phyloP scores from a whole-genome alignment of 2,329 filamentous ascomycete species.

The Pleurostoma richardsiae region DNA sequence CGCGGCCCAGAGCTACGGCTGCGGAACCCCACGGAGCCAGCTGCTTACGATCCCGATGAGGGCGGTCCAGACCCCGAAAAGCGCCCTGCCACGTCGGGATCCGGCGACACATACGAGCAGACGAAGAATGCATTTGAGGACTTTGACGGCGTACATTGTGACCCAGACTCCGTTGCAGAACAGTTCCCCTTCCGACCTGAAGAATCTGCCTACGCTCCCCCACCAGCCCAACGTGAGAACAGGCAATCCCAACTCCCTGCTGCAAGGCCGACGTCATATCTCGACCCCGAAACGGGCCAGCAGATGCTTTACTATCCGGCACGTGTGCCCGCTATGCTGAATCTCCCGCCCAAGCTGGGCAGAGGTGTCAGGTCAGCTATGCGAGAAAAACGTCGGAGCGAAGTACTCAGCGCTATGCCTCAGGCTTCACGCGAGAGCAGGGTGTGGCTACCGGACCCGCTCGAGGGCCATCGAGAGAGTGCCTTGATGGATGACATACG shows the following conservation, averaged over 20 bases:
- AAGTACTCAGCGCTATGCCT: slow-evolving; percentile 63
- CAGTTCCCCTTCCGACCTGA: slow-evolving; percentile 11
- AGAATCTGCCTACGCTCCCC: slow-evolving; percentile 10
- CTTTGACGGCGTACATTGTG: slow-evolving; percentile 77
- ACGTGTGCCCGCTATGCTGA: slow-evolving; percentile 88
- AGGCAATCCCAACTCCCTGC: slow-evolving; percentile 11
- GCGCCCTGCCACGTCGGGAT: slow-evolving; percentile 46
- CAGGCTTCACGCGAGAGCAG: slow-evolving; percentile 26
- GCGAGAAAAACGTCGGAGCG: slow-evolving; percentile 66
- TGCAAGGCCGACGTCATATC: slow-evolving; percentile 50
- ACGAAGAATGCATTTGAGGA: slow-evolving; percentile 63
- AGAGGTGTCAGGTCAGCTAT: slow-evolving; percentile 60
- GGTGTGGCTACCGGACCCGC: slow-evolving; percentile 43
- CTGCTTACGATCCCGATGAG: slow-evolving; percentile 7
- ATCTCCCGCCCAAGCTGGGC: slow-evolving; percentile 82
- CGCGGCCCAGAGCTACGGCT: slow-evolving; percentile 2
- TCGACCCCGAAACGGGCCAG: slow-evolving; percentile 62
- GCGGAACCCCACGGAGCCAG: slow-evolving; percentile 4
- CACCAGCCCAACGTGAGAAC: slow-evolving; percentile 12
- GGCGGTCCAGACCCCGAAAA: slow-evolving; percentile 21
- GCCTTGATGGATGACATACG: slow-evolving; percentile 5
- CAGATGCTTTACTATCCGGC: slow-evolving; percentile 94
- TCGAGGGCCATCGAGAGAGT: slow-evolving; percentile 24
- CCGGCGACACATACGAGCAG: slow-evolving; percentile 59
- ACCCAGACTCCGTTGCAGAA: slow-evolving; percentile 36